Conservation (phyloP, 495 filamentous ascomycete species). For the Neurospora sp. region DNA sequence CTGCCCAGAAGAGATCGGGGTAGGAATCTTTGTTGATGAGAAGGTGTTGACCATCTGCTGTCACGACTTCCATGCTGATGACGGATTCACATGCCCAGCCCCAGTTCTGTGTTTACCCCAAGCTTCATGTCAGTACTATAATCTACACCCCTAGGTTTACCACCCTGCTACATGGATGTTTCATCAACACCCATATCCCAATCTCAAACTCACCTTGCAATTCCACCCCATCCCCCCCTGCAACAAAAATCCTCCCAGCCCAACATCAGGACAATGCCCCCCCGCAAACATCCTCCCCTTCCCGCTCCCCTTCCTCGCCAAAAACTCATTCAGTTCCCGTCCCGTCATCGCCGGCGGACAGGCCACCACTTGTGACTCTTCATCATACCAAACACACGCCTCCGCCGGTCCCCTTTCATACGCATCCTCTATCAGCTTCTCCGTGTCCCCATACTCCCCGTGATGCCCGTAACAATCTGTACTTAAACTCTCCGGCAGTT, state of each 20-base stretch:
- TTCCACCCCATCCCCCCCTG: conserved; percentile 51
- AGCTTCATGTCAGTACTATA: neutral
- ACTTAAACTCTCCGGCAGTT: neutral
- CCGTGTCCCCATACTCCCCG: neutral
- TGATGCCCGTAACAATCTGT: neutral
- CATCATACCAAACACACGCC: conserved; percentile 27
- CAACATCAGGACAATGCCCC: conserved; percentile 49
- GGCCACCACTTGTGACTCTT: conserved; percentile 18
- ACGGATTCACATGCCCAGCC: conserved; percentile 46
- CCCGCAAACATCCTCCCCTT: conserved; percentile 38
- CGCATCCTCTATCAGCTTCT: neutral
- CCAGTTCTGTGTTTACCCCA: conserved; percentile 26
- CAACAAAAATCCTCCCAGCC: conserved; percentile 44
- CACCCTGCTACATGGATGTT: neutral
- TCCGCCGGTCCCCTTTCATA: neutral
- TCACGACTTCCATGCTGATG: conserved; percentile 39
- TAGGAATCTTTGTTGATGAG: conserved; percentile 33
- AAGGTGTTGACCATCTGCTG: conserved; percentile 29
- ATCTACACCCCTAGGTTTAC: too few species aligned
- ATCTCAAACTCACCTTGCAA: conserved; percentile 27
- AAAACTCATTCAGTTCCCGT: conserved; percentile 28
- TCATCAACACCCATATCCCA: neutral
- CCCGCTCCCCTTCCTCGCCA: conserved; percentile 19
- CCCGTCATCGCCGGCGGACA: conserved; percentile 39
- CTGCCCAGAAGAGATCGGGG: conserved; percentile 40